Evolutionary conservation across 129 eudicot species (phyloP).

Genomic region (Arctium minus): DNA sequence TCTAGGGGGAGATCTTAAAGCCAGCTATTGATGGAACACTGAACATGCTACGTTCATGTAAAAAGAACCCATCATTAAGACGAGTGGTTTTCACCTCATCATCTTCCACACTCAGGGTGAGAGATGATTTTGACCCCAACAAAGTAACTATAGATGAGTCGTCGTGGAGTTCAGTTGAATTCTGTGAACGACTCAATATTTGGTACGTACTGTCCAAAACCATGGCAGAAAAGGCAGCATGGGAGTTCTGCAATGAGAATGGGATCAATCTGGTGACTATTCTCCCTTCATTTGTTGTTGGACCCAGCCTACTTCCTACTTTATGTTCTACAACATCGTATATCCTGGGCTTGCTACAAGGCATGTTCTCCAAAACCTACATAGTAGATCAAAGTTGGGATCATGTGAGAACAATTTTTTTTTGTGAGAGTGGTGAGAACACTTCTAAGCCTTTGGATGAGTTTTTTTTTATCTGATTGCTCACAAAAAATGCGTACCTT

Average conservation of each 20-base stretch:
- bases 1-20: constrained; percentile 66
- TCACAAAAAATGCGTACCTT: background rate
- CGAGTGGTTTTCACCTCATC: constrained; percentile 95
- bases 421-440: background rate
- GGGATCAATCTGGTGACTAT: constrained; percentile 68
- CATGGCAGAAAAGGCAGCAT: constrained; percentile 84
- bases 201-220: constrained; percentile 88
- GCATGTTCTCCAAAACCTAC: constrained; percentile 20
- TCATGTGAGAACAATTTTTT: background rate
- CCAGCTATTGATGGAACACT: constrained; percentile 93
- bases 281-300: constrained; percentile 75
- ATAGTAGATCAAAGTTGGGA: background rate
- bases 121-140: constrained; percentile 43
- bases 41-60: constrained; percentile 83
- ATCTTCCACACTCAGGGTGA: constrained; percentile 76
- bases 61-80: constrained; percentile 60
- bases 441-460: background rate
- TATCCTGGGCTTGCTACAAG: constrained; percentile 78
- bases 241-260: constrained; percentile 79
- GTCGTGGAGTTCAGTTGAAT: constrained; percentile 79
- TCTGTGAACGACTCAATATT: constrained; percentile 62
- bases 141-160: constrained; percentile 66
- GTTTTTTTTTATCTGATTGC: background rate
- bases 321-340: constrained; percentile 75
- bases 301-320: constrained; percentile 76